phyloP scores from a whole-genome alignment of 148 eudicot genomes.

The Simmondsia chinensis region DNA sequence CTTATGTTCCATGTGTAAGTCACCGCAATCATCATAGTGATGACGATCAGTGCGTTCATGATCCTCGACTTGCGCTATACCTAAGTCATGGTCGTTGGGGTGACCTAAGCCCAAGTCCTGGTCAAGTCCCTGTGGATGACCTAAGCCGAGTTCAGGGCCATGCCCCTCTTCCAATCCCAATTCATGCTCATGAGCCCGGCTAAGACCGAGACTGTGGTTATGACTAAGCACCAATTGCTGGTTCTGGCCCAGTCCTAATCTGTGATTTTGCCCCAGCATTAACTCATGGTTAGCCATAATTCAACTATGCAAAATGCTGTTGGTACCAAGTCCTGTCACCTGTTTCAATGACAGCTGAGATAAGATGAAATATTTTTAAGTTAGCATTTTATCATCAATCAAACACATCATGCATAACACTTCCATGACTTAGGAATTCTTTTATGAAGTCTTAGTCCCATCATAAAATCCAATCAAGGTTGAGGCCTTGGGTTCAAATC shows the following conservation, averaged over 20 bases:
- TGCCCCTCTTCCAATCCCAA: constrained; percentile 16
- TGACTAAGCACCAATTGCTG: constrained; percentile 17
- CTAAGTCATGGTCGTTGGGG: constrained; percentile 16
- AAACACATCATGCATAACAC: neutral
- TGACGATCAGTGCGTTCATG: constrained; percentile 13
- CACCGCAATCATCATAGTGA: constrained; percentile 23
- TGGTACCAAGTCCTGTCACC: constrained; percentile 1
- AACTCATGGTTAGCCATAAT: constrained; percentile 34
- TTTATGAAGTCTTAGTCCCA: too few relatives aligned
- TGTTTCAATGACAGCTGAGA: neutral
- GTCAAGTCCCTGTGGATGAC: constrained; percentile 7
- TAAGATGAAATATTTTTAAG: neutral
- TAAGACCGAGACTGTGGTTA: constrained; percentile 18
- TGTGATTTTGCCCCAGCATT: constrained; percentile 30
- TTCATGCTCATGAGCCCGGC: constrained; percentile 12
- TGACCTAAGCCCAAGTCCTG: constrained; percentile 18
- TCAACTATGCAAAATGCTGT: too few relatives aligned
- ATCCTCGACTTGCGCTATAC: constrained; percentile 12
- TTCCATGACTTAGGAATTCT: neutral
- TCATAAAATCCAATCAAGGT: too few relatives aligned
- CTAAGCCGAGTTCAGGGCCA: constrained; percentile 16
- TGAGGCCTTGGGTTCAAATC: too few relatives aligned
- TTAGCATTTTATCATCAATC: constrained; percentile 1
- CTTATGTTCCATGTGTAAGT: constrained; percentile 19
- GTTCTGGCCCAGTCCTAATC: constrained; percentile 20